Evolutionary conservation across 345 rosid genomes (phyloP).

Genomic region (Aurinia saxatilis): DNA sequence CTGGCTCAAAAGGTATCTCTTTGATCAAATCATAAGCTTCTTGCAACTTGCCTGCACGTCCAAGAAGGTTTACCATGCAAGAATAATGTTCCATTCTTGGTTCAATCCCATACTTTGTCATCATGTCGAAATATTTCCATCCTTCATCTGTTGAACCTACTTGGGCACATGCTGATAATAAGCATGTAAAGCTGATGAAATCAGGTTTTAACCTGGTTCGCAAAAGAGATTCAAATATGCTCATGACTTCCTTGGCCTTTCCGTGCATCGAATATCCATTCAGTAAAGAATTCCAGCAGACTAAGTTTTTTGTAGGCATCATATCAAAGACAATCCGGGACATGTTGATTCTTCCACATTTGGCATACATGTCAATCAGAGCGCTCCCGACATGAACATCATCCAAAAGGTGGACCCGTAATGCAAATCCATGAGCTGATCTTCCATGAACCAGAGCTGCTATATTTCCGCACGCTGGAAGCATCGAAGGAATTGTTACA

Average conservation of each 20-base stretch:
- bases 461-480: conserved; percentile 59
- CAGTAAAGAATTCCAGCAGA: conserved; percentile 69
- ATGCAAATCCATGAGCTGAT: conserved; percentile 51
- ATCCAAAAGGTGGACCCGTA: conserved; percentile 33
- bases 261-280: conserved; percentile 75
- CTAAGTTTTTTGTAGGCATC: conserved; percentile 54
- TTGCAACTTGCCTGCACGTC: conserved; percentile 58
- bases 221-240: conserved; percentile 46
- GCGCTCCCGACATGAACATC: conserved; percentile 62
- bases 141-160: conserved; percentile 55
- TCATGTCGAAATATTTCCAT: conserved; percentile 37
- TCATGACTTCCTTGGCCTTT: conserved; percentile 46
- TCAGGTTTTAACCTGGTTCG: conserved; percentile 47
- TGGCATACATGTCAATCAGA: conserved; percentile 71
- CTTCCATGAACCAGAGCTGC: conserved; percentile 59
- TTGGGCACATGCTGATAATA: conserved; percentile 67
- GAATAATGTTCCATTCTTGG: conserved; percentile 68
- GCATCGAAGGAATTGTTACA: conserved; percentile 64
- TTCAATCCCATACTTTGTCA: conserved; percentile 45
- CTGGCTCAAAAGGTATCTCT: conserved; percentile 55
- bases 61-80: conserved; percentile 70
- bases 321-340: conserved; percentile 47
- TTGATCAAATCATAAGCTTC: conserved; percentile 58
- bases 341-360: conserved; percentile 54
- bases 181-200: conserved; percentile 47